Base-by-base conservation (phyloP, 2,329 filamentous ascomycete species). In the Phialophora macrospora region DNA sequence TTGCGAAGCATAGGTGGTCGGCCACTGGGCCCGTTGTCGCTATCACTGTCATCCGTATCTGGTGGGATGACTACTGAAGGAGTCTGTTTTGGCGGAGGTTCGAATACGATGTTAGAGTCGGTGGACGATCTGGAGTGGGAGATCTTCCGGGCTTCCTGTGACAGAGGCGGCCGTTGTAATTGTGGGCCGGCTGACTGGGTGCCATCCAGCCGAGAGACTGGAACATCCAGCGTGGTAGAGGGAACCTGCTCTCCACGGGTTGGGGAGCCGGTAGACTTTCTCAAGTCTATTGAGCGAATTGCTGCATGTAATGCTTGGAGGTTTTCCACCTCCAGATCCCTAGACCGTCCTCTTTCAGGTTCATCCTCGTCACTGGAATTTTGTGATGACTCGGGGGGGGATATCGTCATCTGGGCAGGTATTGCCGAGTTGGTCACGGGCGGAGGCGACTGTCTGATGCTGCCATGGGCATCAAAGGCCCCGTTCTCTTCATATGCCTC, bases 1-100 rank as follows among this genome's bases (percentile, higher is more conserved):
- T 99, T 99, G 73, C 95, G 89, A 11, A 99, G 88, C 88, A 98
- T 96, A 61, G 88, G 88, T n/a, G 93, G 93, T 80, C 95, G 96
- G 73, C 81, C 83, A 69, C 75, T 78, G 67, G 85, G 73, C 63
- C 89, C 80, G 77, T 87, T 80, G 74, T 76, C 84, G 89, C 70
- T 74, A 66, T 86, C 83, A 71, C 82, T 83, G 54, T 84, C 84
- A 34, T 89, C 88, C 62, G 79, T 79, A 20, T 80, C 79, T 41
- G 76, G 26, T 64, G 67, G 56, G 8, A 61, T 30, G 51, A 58
- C 61, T 79, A 73, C 17, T 79, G 72, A 83, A 70, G 72, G 81
- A 74, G 74, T 82, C 73, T 72, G 82, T 72, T 75, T 63, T 74
- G 78, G 71, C 74, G 79, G 63, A 74, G 80, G 65, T 76, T 81